Evolutionary conservation across 176 grass and related monocot genomes (phyloP).

Genomic region (Bothriochloa decipiens): DNA sequence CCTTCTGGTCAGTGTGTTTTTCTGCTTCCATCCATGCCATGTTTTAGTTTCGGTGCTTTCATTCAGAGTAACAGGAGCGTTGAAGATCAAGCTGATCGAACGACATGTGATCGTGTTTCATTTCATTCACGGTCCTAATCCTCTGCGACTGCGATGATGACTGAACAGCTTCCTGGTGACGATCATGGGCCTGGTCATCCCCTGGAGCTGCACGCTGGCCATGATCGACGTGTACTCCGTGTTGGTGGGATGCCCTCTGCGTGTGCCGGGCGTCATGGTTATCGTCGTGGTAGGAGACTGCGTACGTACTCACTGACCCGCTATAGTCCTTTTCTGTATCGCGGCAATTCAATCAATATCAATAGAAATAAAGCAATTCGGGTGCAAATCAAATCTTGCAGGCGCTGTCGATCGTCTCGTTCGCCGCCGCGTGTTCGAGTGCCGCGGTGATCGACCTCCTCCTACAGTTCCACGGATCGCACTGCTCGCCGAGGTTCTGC

Average conservation of each 20-base stretch:
- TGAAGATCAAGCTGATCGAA: neutral
- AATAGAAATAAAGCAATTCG: neutral
- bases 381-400: conserved; percentile 10
- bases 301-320: conserved; percentile 39
- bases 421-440: conserved; percentile 73
- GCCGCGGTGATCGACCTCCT: conserved; percentile 79
- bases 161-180: conserved; percentile 75
- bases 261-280: conserved; percentile 64
- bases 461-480: conserved; percentile 48
- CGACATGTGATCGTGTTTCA: neutral
- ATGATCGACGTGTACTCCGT: conserved; percentile 85
- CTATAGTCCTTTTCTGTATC: neutral
- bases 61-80: neutral
- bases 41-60: neutral
- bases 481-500: conserved; percentile 70
- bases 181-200: conserved; percentile 84
- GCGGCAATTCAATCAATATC: neutral
- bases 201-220: conserved; percentile 88
- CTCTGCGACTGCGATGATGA: neutral
- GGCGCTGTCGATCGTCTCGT: conserved; percentile 71
- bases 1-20: conserved; percentile 59
- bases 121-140: neutral
- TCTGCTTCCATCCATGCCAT: neutral
- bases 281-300: conserved; percentile 74
- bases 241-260: conserved; percentile 54